A percentile compares a stretch with the other conserved stretches of the same genome.
These are phyloP conservation scores for Leavenworthia alabamica DNA, from an alignment of 345 rosid genomes.

Conservation along the genomic window DNA sequence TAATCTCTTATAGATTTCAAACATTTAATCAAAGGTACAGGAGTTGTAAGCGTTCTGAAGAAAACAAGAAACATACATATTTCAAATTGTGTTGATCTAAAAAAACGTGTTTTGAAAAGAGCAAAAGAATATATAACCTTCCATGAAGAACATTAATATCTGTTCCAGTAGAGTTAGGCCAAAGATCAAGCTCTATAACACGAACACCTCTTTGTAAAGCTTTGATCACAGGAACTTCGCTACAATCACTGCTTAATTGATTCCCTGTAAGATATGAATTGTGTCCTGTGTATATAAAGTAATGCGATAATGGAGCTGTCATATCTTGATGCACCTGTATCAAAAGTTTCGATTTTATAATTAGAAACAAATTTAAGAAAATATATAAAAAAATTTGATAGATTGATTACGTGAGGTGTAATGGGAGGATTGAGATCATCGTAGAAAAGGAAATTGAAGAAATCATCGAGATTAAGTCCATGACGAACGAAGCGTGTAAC, in stretches of 20 bases:
- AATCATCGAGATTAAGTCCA: slow-evolving; percentile 54
- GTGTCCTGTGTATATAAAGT: slow-evolving; percentile 90
- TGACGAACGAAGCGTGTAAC: slow-evolving; percentile 31
- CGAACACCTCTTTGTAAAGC: slow-evolving; percentile 78
- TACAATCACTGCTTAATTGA: slow-evolving; percentile 92
- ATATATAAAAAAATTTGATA: no score
- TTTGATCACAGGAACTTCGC: slow-evolving; percentile 75
- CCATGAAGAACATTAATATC: slow-evolving; percentile 89
- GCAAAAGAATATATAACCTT: slow-evolving; percentile 48
- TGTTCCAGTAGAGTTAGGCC: slow-evolving; percentile 77
- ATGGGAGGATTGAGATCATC: slow-evolving; percentile 46
- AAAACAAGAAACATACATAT: slow-evolving; percentile 2
- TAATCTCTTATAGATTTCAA: slow-evolving; percentile 65
- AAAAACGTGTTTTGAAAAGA: not conserved
- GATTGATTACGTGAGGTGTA: slow-evolving; percentile 29
- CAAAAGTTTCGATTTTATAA: not conserved
- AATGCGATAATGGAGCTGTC: slow-evolving; percentile 85
- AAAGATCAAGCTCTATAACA: slow-evolving; percentile 87
- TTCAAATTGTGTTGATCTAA: not conserved
- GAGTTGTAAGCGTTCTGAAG: slow-evolving; percentile 75
- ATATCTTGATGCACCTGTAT: slow-evolving; percentile 84
- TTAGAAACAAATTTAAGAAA: no score
- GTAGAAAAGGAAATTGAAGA: slow-evolving; percentile 29
- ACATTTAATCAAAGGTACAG: slow-evolving; percentile 67
- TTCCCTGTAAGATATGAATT: slow-evolving; percentile 96